Evolutionary conservation across 2,329 filamentous ascomycete genomes (phyloP), one percentile per base, ranked within the genome.

Genomic region (Sporothrix curviconia): DNA sequence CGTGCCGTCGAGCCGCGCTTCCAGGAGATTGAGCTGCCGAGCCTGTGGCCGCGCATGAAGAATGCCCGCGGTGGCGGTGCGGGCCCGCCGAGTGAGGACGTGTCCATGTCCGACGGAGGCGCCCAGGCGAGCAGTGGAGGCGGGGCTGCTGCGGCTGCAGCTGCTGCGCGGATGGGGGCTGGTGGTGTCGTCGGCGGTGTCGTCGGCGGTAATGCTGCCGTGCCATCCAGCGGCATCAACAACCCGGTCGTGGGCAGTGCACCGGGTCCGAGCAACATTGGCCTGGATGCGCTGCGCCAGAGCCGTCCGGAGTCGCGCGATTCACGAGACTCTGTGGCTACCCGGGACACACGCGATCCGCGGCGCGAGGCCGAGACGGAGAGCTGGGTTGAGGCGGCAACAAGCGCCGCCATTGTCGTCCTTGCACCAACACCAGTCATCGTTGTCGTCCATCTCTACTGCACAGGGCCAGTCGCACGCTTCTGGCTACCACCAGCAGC

Each of bases 1-100:
- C 83, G 90, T 47, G 89, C 85, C 61, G 90, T 95, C 7, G 89
- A 94, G 71, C 90, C 90, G 2, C 81, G 89, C 25, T 94, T 94
- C 70, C 90, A 94, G 69, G 89, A 94, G 68, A 92, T 94, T 62
- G 87, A 88, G 0, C 76, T 95, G 8, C 90, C 90, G 0, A 90
- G 84, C 64, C 69, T 94, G 59, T 95, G 90, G 90, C 90, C 90
- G 1, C 76, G 89, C 47, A 92, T 92, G 75, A 87, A 84, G 74
- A 95, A 91, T 64, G 91, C 89, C 0, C 76, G 89, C 25, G 89
- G 87, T 4, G 86, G 86, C 1, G 43, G 54, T 2, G 49, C 49
- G 9, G 53, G 52, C 17, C 39, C 60, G 19, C 53, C 56, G 17
- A 58, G 58, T 39, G 58, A 59, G 30, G 60, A 61, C 22, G 51